Percentiles rank a stretch among this genome's conserved stretches.
Evolutionary conservation across 768 basidiomycete species (phyloP).

Genomic region (Boletus insuetus): DNA sequence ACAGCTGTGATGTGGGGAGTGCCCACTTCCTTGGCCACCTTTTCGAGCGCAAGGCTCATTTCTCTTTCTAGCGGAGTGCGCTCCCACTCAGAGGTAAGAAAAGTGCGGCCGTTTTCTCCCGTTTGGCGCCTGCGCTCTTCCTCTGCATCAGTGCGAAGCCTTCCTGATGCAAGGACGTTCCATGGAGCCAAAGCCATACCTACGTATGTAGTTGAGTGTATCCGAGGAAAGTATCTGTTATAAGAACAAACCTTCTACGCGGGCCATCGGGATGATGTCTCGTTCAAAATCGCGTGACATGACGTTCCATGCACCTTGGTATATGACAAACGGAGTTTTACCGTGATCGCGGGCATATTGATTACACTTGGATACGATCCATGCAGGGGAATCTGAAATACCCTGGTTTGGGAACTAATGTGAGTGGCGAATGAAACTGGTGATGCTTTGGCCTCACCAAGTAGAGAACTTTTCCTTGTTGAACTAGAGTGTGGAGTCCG

Average conservation of each 20-base stretch:
- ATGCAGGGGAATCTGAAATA: too few relatives aligned
- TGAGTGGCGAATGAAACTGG: too few relatives aligned
- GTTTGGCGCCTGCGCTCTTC: conserved; percentile 23
- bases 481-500: too few relatives aligned
- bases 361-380: conserved; percentile 42
- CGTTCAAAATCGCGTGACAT: conserved; percentile 54
- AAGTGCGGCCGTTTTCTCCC: conserved; percentile 39
- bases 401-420: too few relatives aligned
- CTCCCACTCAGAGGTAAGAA: conserved; percentile 26
- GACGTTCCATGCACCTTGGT: conserved; percentile 47
- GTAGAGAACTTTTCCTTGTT: too few relatives aligned
- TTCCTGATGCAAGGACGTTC: conserved; percentile 29
- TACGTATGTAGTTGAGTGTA: conserved; percentile 1
- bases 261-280: conserved; percentile 43
- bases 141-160: conserved; percentile 28
- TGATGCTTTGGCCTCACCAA: too few relatives aligned
- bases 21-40: conserved; percentile 39
- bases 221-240: not conserved
- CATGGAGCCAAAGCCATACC: conserved; percentile 34
- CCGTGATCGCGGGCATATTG: conserved; percentile 49
- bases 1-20: conserved; percentile 33
- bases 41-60: conserved; percentile 35
- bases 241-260: conserved; percentile 29
- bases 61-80: conserved; percentile 33
- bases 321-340: conserved; percentile 49